A percentile compares a stretch with the other conserved stretches of the same genome.
Evolutionary conservation across 495 filamentous ascomycete species (phyloP).

Genomic region (Penicilliopsis zonata): DNA sequence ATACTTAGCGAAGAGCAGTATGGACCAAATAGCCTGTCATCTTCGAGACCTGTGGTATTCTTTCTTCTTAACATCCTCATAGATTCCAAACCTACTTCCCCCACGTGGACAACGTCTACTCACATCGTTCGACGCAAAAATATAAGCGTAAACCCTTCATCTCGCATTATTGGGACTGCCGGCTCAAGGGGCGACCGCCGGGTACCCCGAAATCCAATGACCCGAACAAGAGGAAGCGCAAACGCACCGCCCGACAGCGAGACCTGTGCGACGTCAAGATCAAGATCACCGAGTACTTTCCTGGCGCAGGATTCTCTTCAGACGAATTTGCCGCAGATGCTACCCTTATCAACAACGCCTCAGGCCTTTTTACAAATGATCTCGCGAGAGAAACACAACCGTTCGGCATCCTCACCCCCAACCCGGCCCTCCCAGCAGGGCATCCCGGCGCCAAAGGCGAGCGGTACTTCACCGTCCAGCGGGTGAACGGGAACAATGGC

Average conservation of each 20-base stretch:
- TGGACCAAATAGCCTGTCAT: too few relatives aligned
- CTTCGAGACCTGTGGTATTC: background rate
- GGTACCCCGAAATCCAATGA: slow-evolving; percentile 78
- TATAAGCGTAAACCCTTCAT: slow-evolving; percentile 79
- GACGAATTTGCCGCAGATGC: slow-evolving; percentile 10
- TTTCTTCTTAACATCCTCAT: slow-evolving; percentile 2
- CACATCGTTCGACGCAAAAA: slow-evolving; percentile 74
- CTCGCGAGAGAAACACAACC: slow-evolving; percentile 12
- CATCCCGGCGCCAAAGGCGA: slow-evolving; percentile 36
- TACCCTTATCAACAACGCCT: slow-evolving; percentile 10
- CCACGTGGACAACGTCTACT: slow-evolving; percentile 86
- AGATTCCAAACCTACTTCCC: slow-evolving; percentile 86
- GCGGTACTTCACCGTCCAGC: slow-evolving; percentile 60
- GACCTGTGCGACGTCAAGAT: slow-evolving; percentile 88
- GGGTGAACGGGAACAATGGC: slow-evolving; percentile 66
- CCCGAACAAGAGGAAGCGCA: slow-evolving; percentile 82
- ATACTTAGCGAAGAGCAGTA: slow-evolving; percentile 72
- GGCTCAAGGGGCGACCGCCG: slow-evolving; percentile 72
- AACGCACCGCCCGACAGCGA: slow-evolving; percentile 61
- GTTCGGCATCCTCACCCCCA: slow-evolving; percentile 31
- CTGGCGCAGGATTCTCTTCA: slow-evolving; percentile 28
- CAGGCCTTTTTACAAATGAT: slow-evolving; percentile 6
- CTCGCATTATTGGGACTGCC: slow-evolving; percentile 85
- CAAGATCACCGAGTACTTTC: slow-evolving; percentile 77
- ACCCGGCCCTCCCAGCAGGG: slow-evolving; percentile 17